A percentile compares a stretch with the other conserved stretches of the same genome.
Evolutionary conservation across 441 rosid genomes (phyloP).

Genomic region (Bocquillonia castaneifolia): DNA sequence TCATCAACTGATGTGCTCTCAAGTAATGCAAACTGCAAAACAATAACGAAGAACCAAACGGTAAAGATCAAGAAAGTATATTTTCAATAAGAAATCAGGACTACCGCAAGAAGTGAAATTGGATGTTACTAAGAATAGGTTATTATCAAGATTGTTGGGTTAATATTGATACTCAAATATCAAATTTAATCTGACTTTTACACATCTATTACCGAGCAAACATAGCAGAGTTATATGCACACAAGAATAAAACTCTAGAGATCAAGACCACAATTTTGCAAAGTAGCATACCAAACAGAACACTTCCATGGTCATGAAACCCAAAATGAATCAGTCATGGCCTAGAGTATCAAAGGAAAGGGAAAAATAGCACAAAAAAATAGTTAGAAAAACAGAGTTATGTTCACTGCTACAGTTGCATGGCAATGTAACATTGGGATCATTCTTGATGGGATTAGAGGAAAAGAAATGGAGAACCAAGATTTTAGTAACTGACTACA

Average conservation of each 20-base stretch:
- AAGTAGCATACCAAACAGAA: background rate
- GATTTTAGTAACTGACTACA: background rate
- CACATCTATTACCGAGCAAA: too few relatives aligned
- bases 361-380: background rate
- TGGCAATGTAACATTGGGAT: background rate
- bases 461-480: background rate
- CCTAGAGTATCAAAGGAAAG: background rate
- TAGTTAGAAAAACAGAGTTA: too few relatives aligned
- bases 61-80: background rate
- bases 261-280: slow-evolving; percentile 2
- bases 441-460: background rate
- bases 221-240: background rate
- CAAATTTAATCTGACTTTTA: too few relatives aligned
- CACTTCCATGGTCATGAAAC: background rate
- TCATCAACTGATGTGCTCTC: slow-evolving; percentile 68
- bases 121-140: background rate
- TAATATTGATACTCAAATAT: background rate
- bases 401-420: background rate
- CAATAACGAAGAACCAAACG: background rate
- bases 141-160: background rate
- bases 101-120: background rate
- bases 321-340: background rate
- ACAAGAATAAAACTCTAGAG: background rate
- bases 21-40: slow-evolving; percentile 62
- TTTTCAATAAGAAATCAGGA: background rate